Percentiles rank a stretch among this genome's conserved stretches.
Evolutionary conservation across 352 stramenopile genomes (phyloP).

Genomic region (Hyaloperonospora arabidopsidis): DNA sequence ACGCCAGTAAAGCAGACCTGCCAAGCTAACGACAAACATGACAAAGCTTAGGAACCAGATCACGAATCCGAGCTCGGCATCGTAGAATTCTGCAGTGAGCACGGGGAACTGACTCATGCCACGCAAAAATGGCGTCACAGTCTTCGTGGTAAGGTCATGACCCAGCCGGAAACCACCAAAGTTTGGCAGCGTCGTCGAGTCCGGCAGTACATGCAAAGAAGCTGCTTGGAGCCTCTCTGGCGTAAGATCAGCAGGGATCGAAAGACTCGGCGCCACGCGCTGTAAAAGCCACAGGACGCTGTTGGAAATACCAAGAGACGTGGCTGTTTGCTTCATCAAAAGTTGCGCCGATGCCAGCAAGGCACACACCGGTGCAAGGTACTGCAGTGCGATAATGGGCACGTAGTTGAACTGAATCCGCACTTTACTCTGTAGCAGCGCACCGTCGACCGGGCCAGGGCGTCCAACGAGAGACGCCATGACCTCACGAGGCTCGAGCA

Average conservation of each 20-base stretch:
- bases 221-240: slow-evolving; percentile 11
- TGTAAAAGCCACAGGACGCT: slow-evolving; percentile 25
- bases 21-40: slow-evolving; percentile 56
- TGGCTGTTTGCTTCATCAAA: slow-evolving; percentile 47
- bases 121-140: slow-evolving; percentile 45
- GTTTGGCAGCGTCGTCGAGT: slow-evolving; percentile 28
- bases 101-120: slow-evolving; percentile 60
- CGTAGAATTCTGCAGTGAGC: slow-evolving; percentile 50
- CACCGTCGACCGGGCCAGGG: slow-evolving; percentile 45
- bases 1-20: slow-evolving; percentile 61
- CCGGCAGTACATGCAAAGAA: slow-evolving; percentile 33
- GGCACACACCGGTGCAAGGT: slow-evolving; percentile 47
- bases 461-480: slow-evolving; percentile 54
- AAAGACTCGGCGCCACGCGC: slow-evolving; percentile 10
- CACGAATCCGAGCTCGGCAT: slow-evolving; percentile 56
- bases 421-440: slow-evolving; percentile 57
- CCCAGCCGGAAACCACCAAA: slow-evolving; percentile 53
- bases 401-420: slow-evolving; percentile 79
- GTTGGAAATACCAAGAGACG: slow-evolving; percentile 39
- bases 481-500: slow-evolving; percentile 64
- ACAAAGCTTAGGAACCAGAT: slow-evolving; percentile 63
- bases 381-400: slow-evolving; percentile 72
- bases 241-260: slow-evolving; percentile 16
- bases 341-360: slow-evolving; percentile 42
- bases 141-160: slow-evolving; percentile 38